phyloP scores from a whole-genome alignment of 768 basidiomycete genomes.

The Boletus sp. region DNA sequence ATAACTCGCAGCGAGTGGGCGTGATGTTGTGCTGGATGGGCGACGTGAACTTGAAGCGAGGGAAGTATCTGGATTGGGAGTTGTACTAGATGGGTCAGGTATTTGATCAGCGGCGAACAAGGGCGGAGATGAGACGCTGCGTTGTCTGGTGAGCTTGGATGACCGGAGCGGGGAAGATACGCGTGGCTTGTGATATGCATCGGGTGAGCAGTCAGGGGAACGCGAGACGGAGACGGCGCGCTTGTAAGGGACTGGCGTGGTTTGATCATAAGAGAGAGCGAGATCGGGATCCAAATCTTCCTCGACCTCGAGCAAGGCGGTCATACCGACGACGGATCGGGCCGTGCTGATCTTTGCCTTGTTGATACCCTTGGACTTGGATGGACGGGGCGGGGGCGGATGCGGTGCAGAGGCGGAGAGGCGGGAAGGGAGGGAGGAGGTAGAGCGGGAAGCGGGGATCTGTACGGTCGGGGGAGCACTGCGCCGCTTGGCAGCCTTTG shows the following conservation, averaged over 20 bases:
- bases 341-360: conserved; percentile 36
- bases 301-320: conserved; percentile 52
- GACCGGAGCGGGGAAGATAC: conserved; percentile 25
- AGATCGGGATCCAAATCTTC: conserved; percentile 38
- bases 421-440: conserved; percentile 21
- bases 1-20: conserved; percentile 13
- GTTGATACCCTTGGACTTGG: conserved; percentile 24
- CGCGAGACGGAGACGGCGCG: conserved; percentile 13
- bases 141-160: conserved; percentile 27
- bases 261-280: neutral
- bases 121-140: conserved; percentile 32
- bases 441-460: conserved; percentile 20
- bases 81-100: neutral
- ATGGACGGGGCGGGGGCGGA: conserved; percentile 19
- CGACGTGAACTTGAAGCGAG: conserved; percentile 9
- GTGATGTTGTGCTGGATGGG: conserved; percentile 13
- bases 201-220: conserved; percentile 8
- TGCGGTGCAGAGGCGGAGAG: conserved; percentile 12
- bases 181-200: conserved; percentile 18
- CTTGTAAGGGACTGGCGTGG: conserved; percentile 15
- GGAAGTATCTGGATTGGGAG: conserved; percentile 1
- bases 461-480: conserved; percentile 15
- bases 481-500: conserved; percentile 20
- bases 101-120: conserved; percentile 3
- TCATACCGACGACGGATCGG: conserved; percentile 52